A percentile compares a stretch with the other conserved stretches of the same genome.
Evolutionary conservation across 2,329 filamentous ascomycete genomes (phyloP).

Genomic region (Talaromyces islandicus): DNA sequence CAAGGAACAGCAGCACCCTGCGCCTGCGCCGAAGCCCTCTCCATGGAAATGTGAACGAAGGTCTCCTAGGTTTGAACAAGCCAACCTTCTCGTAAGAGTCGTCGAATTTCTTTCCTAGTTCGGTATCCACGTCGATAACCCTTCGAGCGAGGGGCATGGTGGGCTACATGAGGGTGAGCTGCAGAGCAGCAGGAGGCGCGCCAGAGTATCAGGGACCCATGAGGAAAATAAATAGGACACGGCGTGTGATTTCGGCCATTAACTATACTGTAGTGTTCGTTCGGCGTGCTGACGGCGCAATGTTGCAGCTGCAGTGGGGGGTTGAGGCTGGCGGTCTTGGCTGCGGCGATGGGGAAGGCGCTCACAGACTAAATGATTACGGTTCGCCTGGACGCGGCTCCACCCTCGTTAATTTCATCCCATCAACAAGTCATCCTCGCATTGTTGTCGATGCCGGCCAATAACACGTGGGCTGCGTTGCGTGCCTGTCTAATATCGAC

Average conservation of each 20-base stretch:
- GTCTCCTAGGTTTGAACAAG: slow-evolving; percentile 21
- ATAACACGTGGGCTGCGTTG: neutral
- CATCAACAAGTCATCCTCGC: neutral
- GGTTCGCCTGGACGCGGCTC: neutral
- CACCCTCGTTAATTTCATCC: neutral
- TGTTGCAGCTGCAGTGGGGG: neutral
- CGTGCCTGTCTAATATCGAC: neutral
- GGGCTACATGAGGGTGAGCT: slow-evolving; percentile 7
- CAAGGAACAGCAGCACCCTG: slow-evolving; percentile 44
- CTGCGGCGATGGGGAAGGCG: neutral
- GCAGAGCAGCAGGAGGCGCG: neutral
- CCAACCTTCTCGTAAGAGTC: slow-evolving; percentile 48
- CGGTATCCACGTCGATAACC: slow-evolving; percentile 51
- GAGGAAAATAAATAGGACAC: neutral
- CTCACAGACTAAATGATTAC: neutral
- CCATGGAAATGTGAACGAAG: slow-evolving; percentile 28
- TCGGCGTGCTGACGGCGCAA: neutral
- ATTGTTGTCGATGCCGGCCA: neutral
- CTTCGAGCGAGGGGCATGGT: slow-evolving; percentile 36
- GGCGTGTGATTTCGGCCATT: neutral
- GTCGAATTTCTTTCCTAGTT: slow-evolving; percentile 57
- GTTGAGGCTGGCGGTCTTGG: neutral
- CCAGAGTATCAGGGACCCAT: slow-evolving; percentile 19
- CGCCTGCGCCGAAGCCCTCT: slow-evolving; percentile 36
- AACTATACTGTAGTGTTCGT: neutral